Percentiles rank a stretch among this genome's conserved stretches.
Conservation (phyloP, 768 basidiomycete genomes). For the Austroboletus festivus region DNA sequence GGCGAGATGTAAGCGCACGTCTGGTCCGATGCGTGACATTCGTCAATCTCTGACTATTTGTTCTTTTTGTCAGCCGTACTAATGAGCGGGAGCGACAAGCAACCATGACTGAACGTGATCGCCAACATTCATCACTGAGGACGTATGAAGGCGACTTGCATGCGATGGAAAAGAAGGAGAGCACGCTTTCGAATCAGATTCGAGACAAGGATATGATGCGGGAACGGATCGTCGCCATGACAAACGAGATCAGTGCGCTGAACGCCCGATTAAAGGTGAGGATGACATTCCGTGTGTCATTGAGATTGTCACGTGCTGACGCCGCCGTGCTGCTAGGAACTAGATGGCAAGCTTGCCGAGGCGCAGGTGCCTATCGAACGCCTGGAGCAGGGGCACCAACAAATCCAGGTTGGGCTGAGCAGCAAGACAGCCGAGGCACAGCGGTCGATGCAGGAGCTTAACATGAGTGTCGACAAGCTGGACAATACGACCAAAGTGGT, state of each 20-base stretch:
- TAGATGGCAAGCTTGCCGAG: constrained; percentile 57
- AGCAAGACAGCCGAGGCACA: constrained; percentile 52
- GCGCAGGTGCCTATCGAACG: constrained; percentile 63
- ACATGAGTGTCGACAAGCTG: constrained; percentile 60
- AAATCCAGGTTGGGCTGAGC: constrained; percentile 48
- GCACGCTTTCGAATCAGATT: constrained; percentile 52
- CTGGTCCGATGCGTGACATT: too few species aligned
- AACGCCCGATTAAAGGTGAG: constrained; percentile 50
- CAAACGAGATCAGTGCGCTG: constrained; percentile 49
- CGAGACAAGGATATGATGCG: constrained; percentile 58
- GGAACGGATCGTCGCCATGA: constrained; percentile 54
- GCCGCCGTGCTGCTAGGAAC: constrained; percentile 44
- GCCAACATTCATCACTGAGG: constrained; percentile 49
- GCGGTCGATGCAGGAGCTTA: constrained; percentile 57
- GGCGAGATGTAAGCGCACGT: constrained; percentile 57
- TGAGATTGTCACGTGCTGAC: background rate
- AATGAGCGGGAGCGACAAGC: constrained; percentile 61
- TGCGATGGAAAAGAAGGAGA: constrained; percentile 58
- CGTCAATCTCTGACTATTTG: background rate
- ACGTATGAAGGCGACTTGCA: constrained; percentile 60
- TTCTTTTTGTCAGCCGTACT: constrained; percentile 44
- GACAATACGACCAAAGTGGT: constrained; percentile 57
- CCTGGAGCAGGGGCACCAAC: constrained; percentile 55
- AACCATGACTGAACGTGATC: constrained; percentile 59
- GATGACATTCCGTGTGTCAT: background rate